Conservation (phyloP, 352 stramenopile species). For the Globisporangium paddicum region DNA sequence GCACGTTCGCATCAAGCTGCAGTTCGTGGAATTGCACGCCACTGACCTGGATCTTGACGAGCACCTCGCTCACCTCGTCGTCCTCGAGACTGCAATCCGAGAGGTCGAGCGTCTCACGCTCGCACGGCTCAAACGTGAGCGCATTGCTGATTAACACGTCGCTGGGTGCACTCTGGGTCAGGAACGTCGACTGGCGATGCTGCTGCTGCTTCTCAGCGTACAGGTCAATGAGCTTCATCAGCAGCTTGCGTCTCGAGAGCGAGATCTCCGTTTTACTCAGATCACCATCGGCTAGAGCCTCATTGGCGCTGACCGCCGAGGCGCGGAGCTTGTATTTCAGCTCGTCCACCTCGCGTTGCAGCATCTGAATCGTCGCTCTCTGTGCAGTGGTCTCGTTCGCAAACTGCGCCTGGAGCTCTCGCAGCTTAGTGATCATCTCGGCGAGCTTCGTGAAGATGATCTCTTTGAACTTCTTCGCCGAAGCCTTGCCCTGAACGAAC, state of each 20-base stretch:
- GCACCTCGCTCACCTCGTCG: slow-evolving; percentile 30
- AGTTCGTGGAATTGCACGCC: slow-evolving; percentile 28
- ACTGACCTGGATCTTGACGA: slow-evolving; percentile 40
- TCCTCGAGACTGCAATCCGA: slow-evolving; percentile 29
- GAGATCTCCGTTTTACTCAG: slow-evolving; percentile 2
- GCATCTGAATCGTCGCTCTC: slow-evolving; percentile 27
- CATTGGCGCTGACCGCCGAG: not conserved
- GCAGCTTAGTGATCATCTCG: slow-evolving; percentile 35
- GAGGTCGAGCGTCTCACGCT: slow-evolving; percentile 20
- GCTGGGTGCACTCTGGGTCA: slow-evolving; percentile 37
- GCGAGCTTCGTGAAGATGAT: slow-evolving; percentile 43
- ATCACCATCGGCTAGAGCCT: not conserved
- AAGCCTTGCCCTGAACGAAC: slow-evolving; percentile 40
- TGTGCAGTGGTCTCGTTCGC: slow-evolving; percentile 27
- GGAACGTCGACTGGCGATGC: slow-evolving; percentile 35
- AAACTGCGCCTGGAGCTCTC: slow-evolving; percentile 31
- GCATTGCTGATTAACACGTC: slow-evolving; percentile 30
- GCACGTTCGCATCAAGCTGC: slow-evolving; percentile 26
- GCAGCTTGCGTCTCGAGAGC: slow-evolving; percentile 20
- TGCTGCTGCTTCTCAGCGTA: slow-evolving; percentile 25
- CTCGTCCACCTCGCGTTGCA: slow-evolving; percentile 32
- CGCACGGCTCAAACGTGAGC: slow-evolving; percentile 2
- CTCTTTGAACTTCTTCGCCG: slow-evolving; percentile 37
- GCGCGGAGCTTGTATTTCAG: slow-evolving; percentile 24
- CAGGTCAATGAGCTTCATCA: slow-evolving; percentile 42